A percentile compares a stretch with the other conserved stretches of the same genome.
These are phyloP conservation scores for Stagonosporopsis rhizophila DNA, from an alignment of 2,329 filamentous ascomycete genomes.

Conservation along the genomic window DNA sequence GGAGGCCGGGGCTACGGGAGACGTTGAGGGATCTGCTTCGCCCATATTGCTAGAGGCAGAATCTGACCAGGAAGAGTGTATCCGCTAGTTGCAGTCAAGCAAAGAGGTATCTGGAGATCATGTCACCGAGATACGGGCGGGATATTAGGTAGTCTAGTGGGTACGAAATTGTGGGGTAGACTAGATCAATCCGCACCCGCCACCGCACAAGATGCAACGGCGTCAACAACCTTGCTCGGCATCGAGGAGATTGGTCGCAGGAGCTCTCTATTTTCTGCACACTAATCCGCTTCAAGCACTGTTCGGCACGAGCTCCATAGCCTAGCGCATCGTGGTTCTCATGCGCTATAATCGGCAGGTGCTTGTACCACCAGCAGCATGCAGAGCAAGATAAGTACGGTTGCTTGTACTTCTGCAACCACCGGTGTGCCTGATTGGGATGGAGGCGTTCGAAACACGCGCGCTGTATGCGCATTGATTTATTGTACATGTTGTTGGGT, in stretches of 20 bases:
- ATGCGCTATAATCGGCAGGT: conserved; percentile 12
- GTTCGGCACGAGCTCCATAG: conserved; percentile 6
- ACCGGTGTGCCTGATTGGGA: background rate
- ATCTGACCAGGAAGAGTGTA: background rate
- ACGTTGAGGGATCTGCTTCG: conserved; percentile 23
- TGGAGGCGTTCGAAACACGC: background rate
- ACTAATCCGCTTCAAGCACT: background rate
- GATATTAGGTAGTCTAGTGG: conserved; percentile 10
- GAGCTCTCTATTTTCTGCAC: background rate
- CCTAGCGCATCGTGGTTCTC: conserved; percentile 3
- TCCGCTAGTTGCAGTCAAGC: background rate
- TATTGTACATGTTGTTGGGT: conserved; percentile 15
- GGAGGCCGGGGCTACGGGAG: conserved; percentile 20
- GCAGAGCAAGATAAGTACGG: conserved; percentile 6
- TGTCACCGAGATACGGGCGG: conserved; percentile 2
- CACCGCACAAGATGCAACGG: conserved; percentile 14
- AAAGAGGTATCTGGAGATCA: background rate
- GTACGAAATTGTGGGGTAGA: conserved; percentile 20
- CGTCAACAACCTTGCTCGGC: conserved; percentile 12
- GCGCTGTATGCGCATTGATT: conserved; percentile 2
- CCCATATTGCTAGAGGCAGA: background rate
- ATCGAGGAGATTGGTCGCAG: conserved; percentile 10
- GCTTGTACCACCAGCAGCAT: conserved; percentile 9
- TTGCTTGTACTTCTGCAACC: conserved; percentile 4
- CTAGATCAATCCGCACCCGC: conserved; percentile 3